Percentiles rank a stretch among this genome's conserved stretches.
Conservation (phyloP, 805 yeast genomes). For the Scheffersomyces lignosus region DNA sequence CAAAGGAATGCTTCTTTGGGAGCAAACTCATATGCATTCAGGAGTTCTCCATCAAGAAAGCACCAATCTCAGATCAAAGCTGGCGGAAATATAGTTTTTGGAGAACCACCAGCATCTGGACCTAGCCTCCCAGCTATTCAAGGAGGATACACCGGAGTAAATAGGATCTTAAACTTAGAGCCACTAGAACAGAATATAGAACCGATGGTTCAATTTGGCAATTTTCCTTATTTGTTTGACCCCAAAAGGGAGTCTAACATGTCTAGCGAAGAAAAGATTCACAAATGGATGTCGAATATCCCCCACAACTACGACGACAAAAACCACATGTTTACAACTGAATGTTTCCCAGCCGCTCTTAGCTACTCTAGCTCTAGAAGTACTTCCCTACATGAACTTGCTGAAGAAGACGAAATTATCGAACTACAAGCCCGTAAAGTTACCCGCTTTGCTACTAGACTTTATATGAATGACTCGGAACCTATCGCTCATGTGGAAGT, state of each 20-base stretch:
- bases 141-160: no score
- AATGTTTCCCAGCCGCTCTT: slow-evolving; percentile 52
- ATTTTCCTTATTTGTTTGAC: slow-evolving; percentile 51
- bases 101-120: no score
- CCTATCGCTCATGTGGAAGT: neutral
- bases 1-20: no score
- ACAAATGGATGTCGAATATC: slow-evolving; percentile 59
- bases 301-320: slow-evolving; percentile 43
- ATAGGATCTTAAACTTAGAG: no score
- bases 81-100: no score
- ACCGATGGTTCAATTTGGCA: no score
- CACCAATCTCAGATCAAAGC: no score
- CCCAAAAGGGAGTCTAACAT: slow-evolving; percentile 65
- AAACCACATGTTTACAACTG: slow-evolving; percentile 24
- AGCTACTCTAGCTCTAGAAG: slow-evolving; percentile 28
- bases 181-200: no score
- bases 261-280: slow-evolving; percentile 66
- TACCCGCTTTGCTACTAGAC: slow-evolving; percentile 43
- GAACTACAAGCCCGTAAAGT: slow-evolving; percentile 56
- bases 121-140: no score
- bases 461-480: slow-evolving; percentile 29
- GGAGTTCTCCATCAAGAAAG: no score
- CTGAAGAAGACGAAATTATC: slow-evolving; percentile 45
- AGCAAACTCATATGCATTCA: no score
- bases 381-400: slow-evolving; percentile 8